A percentile compares a stretch with the other conserved stretches of the same genome.
These are phyloP conservation scores for Debaryomyces maramus DNA, from an alignment of 805 yeast genomes.

Conservation along the genomic window DNA sequence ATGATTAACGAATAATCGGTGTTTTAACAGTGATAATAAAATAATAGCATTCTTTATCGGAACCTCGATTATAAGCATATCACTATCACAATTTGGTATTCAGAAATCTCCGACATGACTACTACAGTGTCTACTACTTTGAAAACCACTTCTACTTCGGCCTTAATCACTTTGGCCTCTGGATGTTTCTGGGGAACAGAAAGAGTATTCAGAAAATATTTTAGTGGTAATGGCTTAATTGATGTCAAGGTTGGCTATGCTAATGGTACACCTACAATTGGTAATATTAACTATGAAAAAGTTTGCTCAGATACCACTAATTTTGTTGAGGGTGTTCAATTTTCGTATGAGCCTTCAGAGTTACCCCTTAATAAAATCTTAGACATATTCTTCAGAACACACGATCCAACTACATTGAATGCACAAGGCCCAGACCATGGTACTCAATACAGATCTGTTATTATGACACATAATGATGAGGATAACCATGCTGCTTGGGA, in stretches of 20 bases:
- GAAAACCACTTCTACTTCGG: constrained; percentile 33
- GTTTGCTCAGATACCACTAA: constrained; percentile 80
- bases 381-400: constrained; percentile 86
- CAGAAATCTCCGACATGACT: constrained; percentile 9
- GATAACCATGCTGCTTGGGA: constrained; percentile 48
- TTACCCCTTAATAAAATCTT: constrained; percentile 61
- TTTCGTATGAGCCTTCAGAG: constrained; percentile 73
- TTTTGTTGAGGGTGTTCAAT: constrained; percentile 79
- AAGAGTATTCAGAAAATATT: constrained; percentile 73
- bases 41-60: too few relatives aligned
- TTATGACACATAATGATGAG: constrained; percentile 60
- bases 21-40: too few relatives aligned
- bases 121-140: constrained; percentile 34
- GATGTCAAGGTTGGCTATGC: constrained; percentile 90
- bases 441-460: constrained; percentile 85
- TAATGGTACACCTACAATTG: constrained; percentile 66
- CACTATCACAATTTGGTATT: too few relatives aligned
- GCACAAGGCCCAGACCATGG: constrained; percentile 89
- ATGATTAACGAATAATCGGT: too few relatives aligned
- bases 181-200: constrained; percentile 92
- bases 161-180: constrained; percentile 47
- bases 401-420: constrained; percentile 87
- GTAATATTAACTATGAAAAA: constrained; percentile 50
- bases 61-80: too few relatives aligned
- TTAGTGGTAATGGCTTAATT: constrained; percentile 59